A percentile compares a stretch with the other conserved stretches of the same genome.
Evolutionary conservation across 2,329 filamentous ascomycete species (phyloP).

Genomic region (Aspergillus tanneri): DNA sequence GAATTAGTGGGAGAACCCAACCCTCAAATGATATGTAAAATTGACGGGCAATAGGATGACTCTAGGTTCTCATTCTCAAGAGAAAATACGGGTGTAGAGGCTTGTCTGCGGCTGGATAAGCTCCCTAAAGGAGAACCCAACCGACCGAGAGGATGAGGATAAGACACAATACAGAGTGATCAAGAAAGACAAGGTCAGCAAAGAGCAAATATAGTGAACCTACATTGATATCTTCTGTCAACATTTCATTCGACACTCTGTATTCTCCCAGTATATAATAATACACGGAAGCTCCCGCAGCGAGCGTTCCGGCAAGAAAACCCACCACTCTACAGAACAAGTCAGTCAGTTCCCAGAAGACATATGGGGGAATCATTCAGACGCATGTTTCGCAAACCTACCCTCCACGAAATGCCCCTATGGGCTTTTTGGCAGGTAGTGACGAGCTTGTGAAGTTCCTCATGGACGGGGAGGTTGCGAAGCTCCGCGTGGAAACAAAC

Average conservation of each 20-base stretch:
- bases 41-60: too few species aligned
- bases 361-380: too few species aligned
- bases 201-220: constrained; percentile 43
- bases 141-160: neutral
- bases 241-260: constrained; percentile 85
- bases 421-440: constrained; percentile 61
- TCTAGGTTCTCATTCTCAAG: too few species aligned
- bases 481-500: constrained; percentile 27
- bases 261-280: constrained; percentile 93
- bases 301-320: constrained; percentile 80
- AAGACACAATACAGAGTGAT: neutral
- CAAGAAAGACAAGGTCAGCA: neutral
- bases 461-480: constrained; percentile 41
- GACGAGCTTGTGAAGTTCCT: constrained; percentile 40
- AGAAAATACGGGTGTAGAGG: too few species aligned
- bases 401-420: constrained; percentile 71
- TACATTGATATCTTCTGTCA: constrained; percentile 96
- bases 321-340: constrained; percentile 69
- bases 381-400: too few species aligned
- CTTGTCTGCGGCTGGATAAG: neutral
- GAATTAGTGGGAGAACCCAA: neutral
- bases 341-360: constrained; percentile 5
- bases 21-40: neutral
- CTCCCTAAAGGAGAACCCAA: neutral
- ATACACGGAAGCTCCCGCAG: constrained; percentile 79